These are phyloP conservation scores for Rhizopogon rudus DNA, from an alignment of 768 basidiomycete genomes.

Conservation along the genomic window DNA sequence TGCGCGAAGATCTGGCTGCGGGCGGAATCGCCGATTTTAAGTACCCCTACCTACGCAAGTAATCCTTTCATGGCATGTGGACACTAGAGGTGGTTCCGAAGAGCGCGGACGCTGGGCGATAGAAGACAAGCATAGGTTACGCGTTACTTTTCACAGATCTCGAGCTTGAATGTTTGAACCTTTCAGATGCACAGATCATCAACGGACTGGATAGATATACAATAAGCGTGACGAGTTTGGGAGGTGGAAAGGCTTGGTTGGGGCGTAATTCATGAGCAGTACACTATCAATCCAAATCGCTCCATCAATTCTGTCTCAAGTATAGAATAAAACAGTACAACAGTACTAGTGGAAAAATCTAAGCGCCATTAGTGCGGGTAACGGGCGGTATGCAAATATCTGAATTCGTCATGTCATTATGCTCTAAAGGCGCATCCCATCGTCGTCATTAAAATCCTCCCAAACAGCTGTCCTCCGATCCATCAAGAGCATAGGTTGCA, in stretches of 20 bases:
- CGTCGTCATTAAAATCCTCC: constrained; percentile 9
- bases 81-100: constrained; percentile 27
- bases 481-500: background rate
- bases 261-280: constrained; percentile 9
- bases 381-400: background rate
- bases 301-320: background rate
- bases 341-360: constrained; percentile 6
- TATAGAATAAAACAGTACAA: background rate
- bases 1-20: constrained; percentile 21
- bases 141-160: constrained; percentile 27
- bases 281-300: background rate
- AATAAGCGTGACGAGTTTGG: constrained; percentile 32
- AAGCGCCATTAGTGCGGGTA: constrained; percentile 3
- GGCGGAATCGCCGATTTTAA: no score
- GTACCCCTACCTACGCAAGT: constrained; percentile 19
- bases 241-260: constrained; percentile 35
- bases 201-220: constrained; percentile 38
- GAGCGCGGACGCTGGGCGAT: constrained; percentile 15
- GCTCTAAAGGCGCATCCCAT: background rate
- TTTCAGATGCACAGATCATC: constrained; percentile 35
- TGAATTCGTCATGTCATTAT: background rate
- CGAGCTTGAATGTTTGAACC: constrained; percentile 9
- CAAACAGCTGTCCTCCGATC: constrained; percentile 11
- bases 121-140: constrained; percentile 23
- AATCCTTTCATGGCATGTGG: constrained; percentile 29